Percentiles rank a stretch among this genome's conserved stretches.
Conservation (phyloP, 2,329 filamentous ascomycete genomes). For the Cordyceps militaris region DNA sequence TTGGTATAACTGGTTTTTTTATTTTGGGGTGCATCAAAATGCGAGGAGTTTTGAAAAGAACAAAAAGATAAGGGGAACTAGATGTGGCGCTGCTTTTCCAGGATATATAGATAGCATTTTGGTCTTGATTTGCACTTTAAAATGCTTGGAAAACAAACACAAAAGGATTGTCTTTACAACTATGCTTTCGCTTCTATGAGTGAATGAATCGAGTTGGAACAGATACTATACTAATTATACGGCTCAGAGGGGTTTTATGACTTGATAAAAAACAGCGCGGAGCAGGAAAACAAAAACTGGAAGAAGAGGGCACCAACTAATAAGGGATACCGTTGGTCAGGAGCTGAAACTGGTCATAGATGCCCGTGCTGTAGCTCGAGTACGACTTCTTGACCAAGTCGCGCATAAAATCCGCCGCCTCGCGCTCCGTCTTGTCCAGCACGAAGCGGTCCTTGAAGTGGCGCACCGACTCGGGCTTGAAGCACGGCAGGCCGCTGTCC, state of each 20-base stretch:
- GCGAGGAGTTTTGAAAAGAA: slow-evolving; percentile 2
- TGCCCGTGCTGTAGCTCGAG: slow-evolving; percentile 81
- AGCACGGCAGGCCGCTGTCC: slow-evolving; percentile 91
- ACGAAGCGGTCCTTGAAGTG: slow-evolving; percentile 93
- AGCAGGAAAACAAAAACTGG: background rate
- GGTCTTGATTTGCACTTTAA: background rate
- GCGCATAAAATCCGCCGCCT: slow-evolving; percentile 91
- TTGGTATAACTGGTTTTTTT: background rate
- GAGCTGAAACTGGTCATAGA: slow-evolving; percentile 97
- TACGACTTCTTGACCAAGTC: slow-evolving; percentile 86
- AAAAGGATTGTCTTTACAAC: background rate
- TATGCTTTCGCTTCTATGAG: background rate
- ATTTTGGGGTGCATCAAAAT: background rate
- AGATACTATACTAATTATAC: background rate
- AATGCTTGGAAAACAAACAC: background rate
- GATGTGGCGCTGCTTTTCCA: background rate
- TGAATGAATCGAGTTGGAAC: background rate
- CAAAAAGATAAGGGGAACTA: background rate
- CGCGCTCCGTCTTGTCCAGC: slow-evolving; percentile 80
- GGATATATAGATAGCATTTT: background rate
- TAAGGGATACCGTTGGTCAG: slow-evolving; percentile 97
- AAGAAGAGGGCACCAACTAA: slow-evolving; percentile 32
- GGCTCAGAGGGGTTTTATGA: background rate
- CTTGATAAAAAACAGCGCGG: background rate
- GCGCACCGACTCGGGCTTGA: slow-evolving; percentile 90